phyloP scores from a whole-genome alignment of 371 early-diverging fungal species.

The Mucor piriformis region DNA sequence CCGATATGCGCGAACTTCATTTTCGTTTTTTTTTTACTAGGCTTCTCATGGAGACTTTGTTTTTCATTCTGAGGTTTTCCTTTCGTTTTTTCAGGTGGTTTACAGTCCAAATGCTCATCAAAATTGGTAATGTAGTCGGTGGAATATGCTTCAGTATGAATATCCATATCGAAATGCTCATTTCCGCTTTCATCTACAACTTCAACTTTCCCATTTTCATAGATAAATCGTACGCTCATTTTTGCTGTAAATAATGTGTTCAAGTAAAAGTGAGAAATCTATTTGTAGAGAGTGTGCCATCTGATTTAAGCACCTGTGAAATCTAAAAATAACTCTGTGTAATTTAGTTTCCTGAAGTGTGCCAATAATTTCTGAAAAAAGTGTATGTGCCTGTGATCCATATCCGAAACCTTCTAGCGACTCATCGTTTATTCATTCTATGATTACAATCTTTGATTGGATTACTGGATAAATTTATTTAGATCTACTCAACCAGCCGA shows the following conservation, averaged over 20 bases:
- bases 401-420: no score
- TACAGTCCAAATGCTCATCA: conserved; percentile 18
- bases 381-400: no score
- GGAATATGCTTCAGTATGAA: conserved; percentile 7
- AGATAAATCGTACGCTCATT: conserved; percentile 15
- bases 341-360: conserved; percentile 10
- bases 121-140: conserved; percentile 10
- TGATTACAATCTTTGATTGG: no score
- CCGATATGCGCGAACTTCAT: conserved; percentile 1
- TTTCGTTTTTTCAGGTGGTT: conserved; percentile 8
- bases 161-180: conserved; percentile 16
- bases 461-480: no score
- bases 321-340: conserved; percentile 7
- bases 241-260: conserved; percentile 10
- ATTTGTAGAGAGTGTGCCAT: conserved; percentile 12
- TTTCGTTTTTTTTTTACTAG: conserved; percentile 6
- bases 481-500: no score
- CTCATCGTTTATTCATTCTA: no score
- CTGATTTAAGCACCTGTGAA: conserved; percentile 7
- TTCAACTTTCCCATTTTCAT: conserved; percentile 15
- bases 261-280: conserved; percentile 18
- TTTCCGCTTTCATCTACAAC: conserved; percentile 19
- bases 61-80: no score
- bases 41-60: not conserved
- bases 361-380: conserved; percentile 10